Evolutionary conservation across 179 eudicot species (phyloP), one percentile per base, ranked within the genome.

Genomic region (Nepenthes alata): DNA sequence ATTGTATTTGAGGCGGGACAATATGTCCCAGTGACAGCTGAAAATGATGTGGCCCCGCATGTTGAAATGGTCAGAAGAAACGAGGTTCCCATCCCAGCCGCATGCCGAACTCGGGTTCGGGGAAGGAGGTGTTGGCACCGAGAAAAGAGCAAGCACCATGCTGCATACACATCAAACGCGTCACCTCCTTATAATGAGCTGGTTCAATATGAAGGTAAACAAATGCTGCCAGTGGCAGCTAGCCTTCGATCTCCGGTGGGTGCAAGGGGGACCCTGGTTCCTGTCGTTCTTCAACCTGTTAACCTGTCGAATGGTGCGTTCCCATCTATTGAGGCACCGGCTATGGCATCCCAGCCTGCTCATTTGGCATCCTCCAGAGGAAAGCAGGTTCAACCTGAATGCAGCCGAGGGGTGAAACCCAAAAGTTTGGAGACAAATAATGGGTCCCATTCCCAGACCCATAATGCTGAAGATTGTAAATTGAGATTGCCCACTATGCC

Each of bases 1-100:
- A 68, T 90, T 59, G 95, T 94, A 44, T 90, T 94, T 78, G 90
- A 94, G 80, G 88, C 94, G 4, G 99, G 91, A 5, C 90, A 82
- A 61, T 79, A 59, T 75, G 81, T 80, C 45, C 99, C 99, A 2
- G 74, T 94, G 48, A 83, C 91, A 11, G 63, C 85, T 3, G 87
- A 81, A 69, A 89, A 85, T 70, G 99, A 94, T 41, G 75, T 90
- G 63, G 95, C 89, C 1, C 99, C 99, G 35, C 80, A 80, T 73
- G 80, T 80, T 60, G 81, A 70, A 60, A 83, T 83, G 86, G 82
- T 85, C 59, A 70, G 67, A 58, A 82, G 99, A 75, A 85, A 76
- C 14, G 85, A 77, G 54, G 80, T 85, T 15, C 83, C 79, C 37
- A 34, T 83, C 38, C 88, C 91, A 51, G 9, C 76, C 12, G 72